Percentiles rank a stretch among this genome's conserved stretches.
These are phyloP conservation scores for Aspergillus steynii DNA, from an alignment of 495 filamentous ascomycete species.

Conservation along the genomic window DNA sequence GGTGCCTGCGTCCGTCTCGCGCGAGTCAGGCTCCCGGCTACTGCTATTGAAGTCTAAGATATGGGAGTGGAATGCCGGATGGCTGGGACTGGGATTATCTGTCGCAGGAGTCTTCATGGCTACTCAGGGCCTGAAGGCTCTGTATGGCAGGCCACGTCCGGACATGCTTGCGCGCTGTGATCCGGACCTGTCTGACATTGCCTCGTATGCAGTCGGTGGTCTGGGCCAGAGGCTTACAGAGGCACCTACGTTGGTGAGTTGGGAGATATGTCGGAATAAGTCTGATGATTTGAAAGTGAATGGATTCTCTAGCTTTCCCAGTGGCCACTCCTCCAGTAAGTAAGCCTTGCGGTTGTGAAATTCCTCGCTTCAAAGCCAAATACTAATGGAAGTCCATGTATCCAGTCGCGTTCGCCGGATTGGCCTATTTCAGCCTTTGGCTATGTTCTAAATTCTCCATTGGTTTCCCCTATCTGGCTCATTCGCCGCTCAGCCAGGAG, in stretches of 20 bases:
- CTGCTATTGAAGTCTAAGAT: conserved; percentile 47
- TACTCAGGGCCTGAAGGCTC: conserved; percentile 62
- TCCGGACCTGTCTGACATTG: conserved; percentile 50
- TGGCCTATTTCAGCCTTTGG: conserved; percentile 65
- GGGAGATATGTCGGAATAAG: conserved; percentile 52
- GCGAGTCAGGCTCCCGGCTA: conserved; percentile 27
- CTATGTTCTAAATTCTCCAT: conserved; percentile 64
- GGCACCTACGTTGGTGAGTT: conserved; percentile 51
- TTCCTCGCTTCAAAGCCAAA: not conserved
- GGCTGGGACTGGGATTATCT: conserved; percentile 61
- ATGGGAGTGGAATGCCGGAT: conserved; percentile 67
- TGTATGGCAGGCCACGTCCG: conserved; percentile 65
- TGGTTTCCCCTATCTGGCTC: conserved; percentile 60
- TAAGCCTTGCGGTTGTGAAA: not conserved
- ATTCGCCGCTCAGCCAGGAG: conserved; percentile 29
- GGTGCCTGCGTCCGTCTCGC: conserved; percentile 42
- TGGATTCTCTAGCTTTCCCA: conserved; percentile 68
- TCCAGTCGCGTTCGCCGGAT: conserved; percentile 61
- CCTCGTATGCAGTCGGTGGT: conserved; percentile 47
- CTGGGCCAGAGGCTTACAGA: conserved; percentile 44
- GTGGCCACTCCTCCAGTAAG: conserved; percentile 68
- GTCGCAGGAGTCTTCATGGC: conserved; percentile 57
- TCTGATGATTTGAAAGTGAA: conserved; percentile 45
- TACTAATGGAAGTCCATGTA: conserved; percentile 2
- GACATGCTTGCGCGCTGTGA: conserved; percentile 64